phyloP scores from a whole-genome alignment of 2,329 filamentous ascomycete genomes.

The Colletotrichum sp. region DNA sequence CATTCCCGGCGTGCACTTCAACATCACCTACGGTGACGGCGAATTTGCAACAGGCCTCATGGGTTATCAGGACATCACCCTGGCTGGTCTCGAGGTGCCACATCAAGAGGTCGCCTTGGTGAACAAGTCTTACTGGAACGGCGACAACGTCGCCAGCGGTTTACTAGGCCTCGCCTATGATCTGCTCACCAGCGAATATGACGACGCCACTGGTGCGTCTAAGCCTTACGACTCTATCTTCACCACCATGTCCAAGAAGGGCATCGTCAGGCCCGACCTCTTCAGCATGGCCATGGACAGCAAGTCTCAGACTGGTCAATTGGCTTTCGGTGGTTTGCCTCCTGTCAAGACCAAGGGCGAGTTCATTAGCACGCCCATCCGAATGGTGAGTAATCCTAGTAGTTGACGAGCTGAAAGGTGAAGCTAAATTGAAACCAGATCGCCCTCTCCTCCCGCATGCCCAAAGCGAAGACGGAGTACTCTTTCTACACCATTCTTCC shows the following conservation, averaged over 20 bases:
- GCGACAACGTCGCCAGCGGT: conserved; percentile 50
- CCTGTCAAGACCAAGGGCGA: conserved; percentile 31
- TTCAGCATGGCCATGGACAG: conserved; percentile 50
- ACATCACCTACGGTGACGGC: conserved; percentile 48
- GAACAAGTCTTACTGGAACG: conserved; percentile 43
- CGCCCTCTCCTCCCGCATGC: neutral
- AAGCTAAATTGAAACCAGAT: neutral
- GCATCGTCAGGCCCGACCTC: conserved; percentile 41
- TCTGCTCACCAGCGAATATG: conserved; percentile 45
- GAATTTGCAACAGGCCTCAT: conserved; percentile 43
- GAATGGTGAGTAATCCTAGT: neutral
- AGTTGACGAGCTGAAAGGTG: neutral
- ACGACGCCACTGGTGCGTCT: conserved; percentile 28
- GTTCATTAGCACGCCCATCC: neutral
- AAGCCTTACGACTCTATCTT: conserved; percentile 54
- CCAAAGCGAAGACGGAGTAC: neutral
- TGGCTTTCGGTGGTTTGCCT: conserved; percentile 55
- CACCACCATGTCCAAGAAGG: conserved; percentile 49
- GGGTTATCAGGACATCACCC: conserved; percentile 43
- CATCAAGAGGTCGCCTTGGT: conserved; percentile 52
- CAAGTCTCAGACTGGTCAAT: conserved; percentile 40
- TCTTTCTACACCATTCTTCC: neutral
- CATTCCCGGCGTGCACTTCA: conserved; percentile 44
- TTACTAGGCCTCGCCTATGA: conserved; percentile 57
- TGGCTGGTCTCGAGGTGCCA: conserved; percentile 50